Conservation (phyloP, 352 stramenopile genomes). For the Blastocystis sp. region DNA sequence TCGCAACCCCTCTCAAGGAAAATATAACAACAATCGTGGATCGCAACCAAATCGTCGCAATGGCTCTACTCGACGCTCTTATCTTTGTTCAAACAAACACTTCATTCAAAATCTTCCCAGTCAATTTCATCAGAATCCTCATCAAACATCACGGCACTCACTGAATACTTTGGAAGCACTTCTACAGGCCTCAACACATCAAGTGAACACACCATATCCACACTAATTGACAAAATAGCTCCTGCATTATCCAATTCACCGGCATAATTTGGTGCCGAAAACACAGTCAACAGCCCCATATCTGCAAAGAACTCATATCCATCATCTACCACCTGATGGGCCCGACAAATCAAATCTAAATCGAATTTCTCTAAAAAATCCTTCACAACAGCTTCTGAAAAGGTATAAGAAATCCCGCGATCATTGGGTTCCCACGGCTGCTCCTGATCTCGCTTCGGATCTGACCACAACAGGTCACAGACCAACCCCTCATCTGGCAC, state of each 20-base stretch:
- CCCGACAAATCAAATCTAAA: constrained; percentile 92
- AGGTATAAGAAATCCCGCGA: constrained; percentile 93
- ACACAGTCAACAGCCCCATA: constrained; percentile 82
- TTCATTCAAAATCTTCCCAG: neutral
- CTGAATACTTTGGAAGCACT: neutral
- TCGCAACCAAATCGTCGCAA: neutral
- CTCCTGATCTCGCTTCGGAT: constrained; percentile 72
- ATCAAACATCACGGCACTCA: neutral
- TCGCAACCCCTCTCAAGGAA: neutral
- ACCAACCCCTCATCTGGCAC: constrained; percentile 80
- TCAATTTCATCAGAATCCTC: neutral
- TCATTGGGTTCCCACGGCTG: constrained; percentile 90
- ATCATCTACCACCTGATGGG: constrained; percentile 86
- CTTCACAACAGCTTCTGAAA: constrained; percentile 90
- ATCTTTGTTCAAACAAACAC: neutral
- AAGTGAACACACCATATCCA: constrained; percentile 81
- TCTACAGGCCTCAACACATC: constrained; percentile 75
- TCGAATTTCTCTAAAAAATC: constrained; percentile 92
- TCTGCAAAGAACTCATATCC: constrained; percentile 76
- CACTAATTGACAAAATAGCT: constrained; percentile 83
- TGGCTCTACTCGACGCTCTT: neutral
- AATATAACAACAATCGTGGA: neutral
- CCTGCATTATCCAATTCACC: constrained; percentile 83
- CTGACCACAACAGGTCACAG: constrained; percentile 84
- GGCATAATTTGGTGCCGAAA: constrained; percentile 86